Conservation (phyloP, 352 stramenopile species). For the Elongisporangium undulatum region DNA sequence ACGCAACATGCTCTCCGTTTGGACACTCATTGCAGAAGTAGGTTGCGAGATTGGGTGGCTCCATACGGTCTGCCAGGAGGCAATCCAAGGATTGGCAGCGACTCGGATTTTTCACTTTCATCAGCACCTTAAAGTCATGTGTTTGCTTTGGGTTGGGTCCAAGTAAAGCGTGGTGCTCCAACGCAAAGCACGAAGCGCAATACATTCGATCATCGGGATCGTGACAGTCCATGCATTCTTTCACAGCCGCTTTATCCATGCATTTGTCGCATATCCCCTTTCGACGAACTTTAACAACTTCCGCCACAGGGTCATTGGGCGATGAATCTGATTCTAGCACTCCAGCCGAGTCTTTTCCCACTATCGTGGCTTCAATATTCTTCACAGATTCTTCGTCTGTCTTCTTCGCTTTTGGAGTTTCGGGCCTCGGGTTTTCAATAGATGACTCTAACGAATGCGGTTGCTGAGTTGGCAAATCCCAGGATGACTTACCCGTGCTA, state of each 20-base stretch:
- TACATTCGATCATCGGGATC: slow-evolving; percentile 18
- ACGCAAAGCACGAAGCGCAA: slow-evolving; percentile 50
- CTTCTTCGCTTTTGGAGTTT: not conserved
- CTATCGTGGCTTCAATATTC: not conserved
- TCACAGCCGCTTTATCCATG: slow-evolving; percentile 7
- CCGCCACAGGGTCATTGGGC: not conserved
- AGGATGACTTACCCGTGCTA: slow-evolving; percentile 38
- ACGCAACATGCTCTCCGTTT: not conserved
- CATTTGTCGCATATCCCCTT: not conserved
- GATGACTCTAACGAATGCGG: not conserved
- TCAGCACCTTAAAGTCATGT: slow-evolving; percentile 59
- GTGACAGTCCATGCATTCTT: slow-evolving; percentile 54
- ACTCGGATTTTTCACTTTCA: slow-evolving; percentile 12
- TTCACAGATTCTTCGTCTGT: not conserved
- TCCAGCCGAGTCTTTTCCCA: not conserved
- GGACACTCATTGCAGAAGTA: slow-evolving; percentile 40
- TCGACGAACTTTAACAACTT: not conserved
- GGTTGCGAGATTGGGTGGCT: slow-evolving; percentile 14
- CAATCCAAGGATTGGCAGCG: slow-evolving; percentile 28
- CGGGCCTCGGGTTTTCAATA: not conserved
- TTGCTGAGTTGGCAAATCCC: slow-evolving; percentile 28
- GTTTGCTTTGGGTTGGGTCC: slow-evolving; percentile 9
- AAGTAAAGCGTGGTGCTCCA: slow-evolving; percentile 25
- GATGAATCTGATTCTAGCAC: not conserved
- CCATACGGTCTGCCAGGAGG: not conserved